Evolutionary conservation across 495 filamentous ascomycete species (phyloP), one percentile per base, ranked within the genome.

Genomic region (Collariella sp.): DNA sequence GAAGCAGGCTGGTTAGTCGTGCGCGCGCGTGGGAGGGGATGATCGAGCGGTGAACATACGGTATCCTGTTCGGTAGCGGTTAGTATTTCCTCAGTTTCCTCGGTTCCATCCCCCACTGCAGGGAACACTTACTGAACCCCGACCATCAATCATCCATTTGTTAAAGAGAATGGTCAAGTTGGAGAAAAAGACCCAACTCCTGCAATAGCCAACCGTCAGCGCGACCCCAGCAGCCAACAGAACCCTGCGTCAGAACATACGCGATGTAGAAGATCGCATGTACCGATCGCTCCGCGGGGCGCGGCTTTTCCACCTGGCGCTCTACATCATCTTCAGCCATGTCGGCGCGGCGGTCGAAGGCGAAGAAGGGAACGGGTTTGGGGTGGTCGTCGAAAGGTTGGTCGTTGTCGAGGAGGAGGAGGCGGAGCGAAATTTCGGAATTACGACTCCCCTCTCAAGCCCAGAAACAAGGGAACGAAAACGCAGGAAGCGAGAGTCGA

Each of bases 141-240:
- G 75, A 57, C 77, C 82, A 62, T 85, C 79, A 47, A 95, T 77
- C 42, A 96, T 82, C 77, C 86, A 89, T 73, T 95, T 95, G 79
- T 96, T 95, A 80, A 95, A 96, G 50, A 96, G 69, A 58, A 96
- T 95, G 54, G 91, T 88, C 55, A 79, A 76, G 50, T 91, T 95
- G 65, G 88, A 94, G 62, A 95, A 76, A 53, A 84, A 73, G 51
- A 96, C 95, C 91, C 91, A 96, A 70, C 77, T 73, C 61, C 89
- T 93, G 62, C 34, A 48, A 36, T 44, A 3, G 2, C 7, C 38
- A 24, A 41, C 23, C 18, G 20, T 52, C 50, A 51, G 29, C 46
- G 13, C 20, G 22, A 42, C 26, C 7, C 36, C 23, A 36, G 2
- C 6, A 16, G 12, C 38, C 20, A 24, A 23, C 39, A 34, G 10